Conservation (phyloP, 2,329 filamentous ascomycete species). For the Plectosphaerella plurivora region DNA sequence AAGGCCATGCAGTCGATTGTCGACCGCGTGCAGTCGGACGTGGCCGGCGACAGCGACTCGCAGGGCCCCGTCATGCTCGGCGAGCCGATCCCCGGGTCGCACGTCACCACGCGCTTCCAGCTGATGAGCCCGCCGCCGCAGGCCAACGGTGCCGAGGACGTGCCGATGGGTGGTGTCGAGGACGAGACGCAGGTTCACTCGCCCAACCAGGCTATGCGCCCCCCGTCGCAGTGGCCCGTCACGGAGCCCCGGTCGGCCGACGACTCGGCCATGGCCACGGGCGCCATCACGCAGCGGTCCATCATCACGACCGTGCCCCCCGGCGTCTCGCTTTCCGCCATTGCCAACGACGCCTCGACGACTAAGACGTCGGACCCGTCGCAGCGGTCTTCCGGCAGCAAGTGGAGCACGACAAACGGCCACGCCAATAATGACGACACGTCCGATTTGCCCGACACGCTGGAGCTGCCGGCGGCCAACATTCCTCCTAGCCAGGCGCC, state of each 20-base stretch:
- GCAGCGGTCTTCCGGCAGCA: conserved; percentile 51
- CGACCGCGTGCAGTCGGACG: conserved; percentile 46
- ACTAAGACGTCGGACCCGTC: conserved; percentile 83
- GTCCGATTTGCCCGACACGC: conserved; percentile 51
- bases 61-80: conserved; percentile 58
- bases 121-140: conserved; percentile 47
- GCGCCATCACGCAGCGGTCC: conserved; percentile 56
- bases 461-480: conserved; percentile 26
- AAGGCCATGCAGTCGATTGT: conserved; percentile 53
- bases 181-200: conserved; percentile 42
- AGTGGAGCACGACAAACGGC: conserved; percentile 69
- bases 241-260: conserved; percentile 22
- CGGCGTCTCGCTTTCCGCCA: conserved; percentile 53
- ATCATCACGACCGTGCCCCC: conserved; percentile 52
- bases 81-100: conserved; percentile 55
- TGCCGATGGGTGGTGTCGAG: conserved; percentile 57
- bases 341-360: conserved; percentile 82
- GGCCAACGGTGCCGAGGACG: conserved; percentile 57
- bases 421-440: conserved; percentile 41
- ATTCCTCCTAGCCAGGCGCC: conserved; percentile 35
- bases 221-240: conserved; percentile 31
- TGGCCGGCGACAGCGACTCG: conserved; percentile 46
- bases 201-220: conserved; percentile 42
- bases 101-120: conserved; percentile 48
- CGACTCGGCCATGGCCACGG: conserved; percentile 34